These are phyloP conservation scores for Penicillium sp. DNA, from an alignment of 2,329 filamentous ascomycete genomes.

Conservation along the genomic window DNA sequence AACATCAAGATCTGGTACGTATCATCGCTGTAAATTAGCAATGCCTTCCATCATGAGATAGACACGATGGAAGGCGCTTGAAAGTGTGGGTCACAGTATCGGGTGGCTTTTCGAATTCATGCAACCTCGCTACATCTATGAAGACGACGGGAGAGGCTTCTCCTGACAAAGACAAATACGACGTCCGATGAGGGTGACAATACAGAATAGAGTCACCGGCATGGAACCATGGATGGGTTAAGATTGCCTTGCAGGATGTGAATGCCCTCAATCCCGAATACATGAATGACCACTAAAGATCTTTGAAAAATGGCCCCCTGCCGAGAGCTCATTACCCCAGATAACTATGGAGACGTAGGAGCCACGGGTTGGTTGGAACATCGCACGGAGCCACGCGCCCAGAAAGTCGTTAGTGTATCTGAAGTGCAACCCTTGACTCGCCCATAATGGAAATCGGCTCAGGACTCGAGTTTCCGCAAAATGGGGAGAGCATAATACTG, in stretches of 20 bases:
- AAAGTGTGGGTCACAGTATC: constrained; percentile 2
- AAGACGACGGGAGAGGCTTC: neutral
- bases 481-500: too few relatives aligned
- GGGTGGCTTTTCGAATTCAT: neutral
- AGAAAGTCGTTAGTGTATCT: constrained; percentile 4
- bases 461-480: neutral
- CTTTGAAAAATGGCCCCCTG: neutral
- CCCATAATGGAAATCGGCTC: neutral
- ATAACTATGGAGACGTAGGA: neutral
- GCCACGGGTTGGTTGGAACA: neutral
- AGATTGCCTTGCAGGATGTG: constrained; percentile 3
- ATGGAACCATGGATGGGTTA: neutral
- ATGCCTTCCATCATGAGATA: neutral
- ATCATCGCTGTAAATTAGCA: neutral
- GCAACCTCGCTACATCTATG: neutral
- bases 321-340: neutral
- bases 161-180: neutral
- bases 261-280: neutral
- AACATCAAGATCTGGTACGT: neutral
- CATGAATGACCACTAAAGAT: too few relatives aligned
- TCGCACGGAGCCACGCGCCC: constrained; percentile 6
- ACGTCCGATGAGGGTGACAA: constrained; percentile 5
- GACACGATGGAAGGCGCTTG: neutral
- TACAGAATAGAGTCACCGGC: neutral
- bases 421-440: constrained; percentile 2